Percentiles rank a stretch among this genome's conserved stretches.
Conservation (phyloP, 78 protist species). For the Chrysochromulina parva region DNA sequence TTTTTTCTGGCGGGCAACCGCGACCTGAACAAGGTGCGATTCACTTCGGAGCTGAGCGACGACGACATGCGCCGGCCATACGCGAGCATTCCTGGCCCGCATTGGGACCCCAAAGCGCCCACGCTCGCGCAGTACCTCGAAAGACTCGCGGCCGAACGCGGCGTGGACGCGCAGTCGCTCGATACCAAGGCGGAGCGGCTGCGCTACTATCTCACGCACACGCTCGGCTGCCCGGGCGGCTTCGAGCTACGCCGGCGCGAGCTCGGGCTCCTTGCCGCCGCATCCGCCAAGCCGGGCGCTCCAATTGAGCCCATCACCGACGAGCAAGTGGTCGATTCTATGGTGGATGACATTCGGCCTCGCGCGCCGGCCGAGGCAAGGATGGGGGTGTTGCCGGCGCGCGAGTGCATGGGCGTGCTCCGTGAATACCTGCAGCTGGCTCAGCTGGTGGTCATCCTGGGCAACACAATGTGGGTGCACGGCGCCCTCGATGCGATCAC, state of each 20-base stretch:
- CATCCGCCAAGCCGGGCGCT: not conserved
- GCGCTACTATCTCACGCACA: not conserved
- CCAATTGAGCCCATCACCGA: not conserved
- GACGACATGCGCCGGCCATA: not conserved
- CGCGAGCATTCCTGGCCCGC: not conserved
- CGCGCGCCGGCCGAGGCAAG: too few relatives aligned
- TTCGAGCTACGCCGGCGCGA: conserved; percentile 35
- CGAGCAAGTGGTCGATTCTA: not conserved
- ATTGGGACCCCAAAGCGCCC: not conserved
- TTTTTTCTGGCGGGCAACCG: conserved; percentile 36
- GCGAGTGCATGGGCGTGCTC: too few relatives aligned
- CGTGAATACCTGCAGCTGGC: not conserved
- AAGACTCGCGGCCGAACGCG: not conserved
- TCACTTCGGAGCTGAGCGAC: not conserved
- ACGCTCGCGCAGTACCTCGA: not conserved
- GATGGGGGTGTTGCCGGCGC: too few relatives aligned
- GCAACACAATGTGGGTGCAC: conserved; percentile 26
- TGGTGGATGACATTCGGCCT: too few relatives aligned
- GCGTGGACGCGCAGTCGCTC: not conserved
- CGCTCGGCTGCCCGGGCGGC: conserved; percentile 19
- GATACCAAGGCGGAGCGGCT: not conserved
- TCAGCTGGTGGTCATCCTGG: not conserved
- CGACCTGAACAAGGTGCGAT: conserved; percentile 45
- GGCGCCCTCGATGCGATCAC: conserved; percentile 8
- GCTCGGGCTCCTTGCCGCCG: not conserved